phyloP scores from a whole-genome alignment of 805 yeast genomes.

The Kuraishia ogatae region DNA sequence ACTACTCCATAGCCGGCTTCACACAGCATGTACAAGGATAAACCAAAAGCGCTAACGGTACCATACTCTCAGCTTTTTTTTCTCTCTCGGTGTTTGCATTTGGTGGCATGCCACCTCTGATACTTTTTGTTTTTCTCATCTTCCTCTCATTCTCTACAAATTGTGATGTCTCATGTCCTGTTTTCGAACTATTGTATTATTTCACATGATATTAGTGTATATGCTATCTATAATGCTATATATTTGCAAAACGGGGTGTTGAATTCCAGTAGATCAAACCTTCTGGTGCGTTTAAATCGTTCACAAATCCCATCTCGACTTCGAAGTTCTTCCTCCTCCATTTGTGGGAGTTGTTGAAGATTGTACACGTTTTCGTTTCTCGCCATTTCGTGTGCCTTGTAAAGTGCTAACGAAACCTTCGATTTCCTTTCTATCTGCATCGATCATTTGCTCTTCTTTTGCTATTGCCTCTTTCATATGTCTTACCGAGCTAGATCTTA shows the following conservation, averaged over 20 bases:
- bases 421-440: not conserved
- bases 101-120: not conserved
- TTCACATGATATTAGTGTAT: not conserved
- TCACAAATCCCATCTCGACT: not conserved
- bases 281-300: not conserved
- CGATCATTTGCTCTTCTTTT: not conserved
- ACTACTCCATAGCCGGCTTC: not conserved
- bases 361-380: not conserved
- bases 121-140: not conserved
- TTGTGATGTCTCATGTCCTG: not conserved
- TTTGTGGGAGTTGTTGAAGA: not conserved
- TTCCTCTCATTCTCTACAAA: not conserved
- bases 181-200: not conserved
- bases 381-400: not conserved
- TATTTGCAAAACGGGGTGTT: not conserved
- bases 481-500: slow-evolving; percentile 10
- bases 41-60: not conserved
- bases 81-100: not conserved
- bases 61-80: not conserved
- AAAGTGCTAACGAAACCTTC: not conserved
- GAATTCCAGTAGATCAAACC: not conserved
- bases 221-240: not conserved
- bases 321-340: not conserved
- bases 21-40: no score
- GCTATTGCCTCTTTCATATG: slow-evolving; percentile 4